Evolutionary conservation across 1,284 basidiomycete genomes (phyloP), one percentile per base, ranked within the genome.

Genomic region (Afroboletus lepidellus): DNA sequence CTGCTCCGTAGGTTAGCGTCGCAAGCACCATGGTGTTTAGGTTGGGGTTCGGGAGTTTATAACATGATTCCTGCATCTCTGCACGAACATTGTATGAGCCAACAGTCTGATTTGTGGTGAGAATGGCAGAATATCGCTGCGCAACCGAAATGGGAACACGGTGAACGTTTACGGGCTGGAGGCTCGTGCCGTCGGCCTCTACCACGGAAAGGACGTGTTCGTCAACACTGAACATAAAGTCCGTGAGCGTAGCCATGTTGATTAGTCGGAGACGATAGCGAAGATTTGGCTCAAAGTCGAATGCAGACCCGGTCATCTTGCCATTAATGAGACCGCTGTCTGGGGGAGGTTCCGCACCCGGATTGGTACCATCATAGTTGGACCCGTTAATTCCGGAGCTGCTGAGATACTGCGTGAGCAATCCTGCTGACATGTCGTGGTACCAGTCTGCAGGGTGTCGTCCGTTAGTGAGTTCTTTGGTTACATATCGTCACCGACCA

Each of bases 251-350:
- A 12, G 54, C 69, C 65, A 67, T 69, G 48, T 67, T 70, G 36
- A 67, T 69, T 21, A 67, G 21, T 21, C 65, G 66, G 21, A 67
- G 54, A 36, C 69, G 65, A 33, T 71, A 67, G n/a, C 58, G 58
- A 25, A 57, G 46, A 48, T 70, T 66, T 20, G 64, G 60, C 44
- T 70, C 54, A 36, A 67, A 45, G 37, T 53, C n/a, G 27, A 67
- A 64, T 2, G 55, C 25, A 9, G 60, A 41, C 24, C 56, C 64
- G 32, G 4, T 67, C 62, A 36, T 64, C 46, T 46, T 57, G 43
- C 69, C 65, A 23, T 67, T 70, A 55, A 67, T 70, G 41, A 67
- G 69, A 41, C 65, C 65, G 39, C 39, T 69, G 46, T 67, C 67
- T 48, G 69, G 67, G 30, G 66, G 62, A 38, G 65, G 65, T 42